A percentile compares a stretch with the other conserved stretches of the same genome.
Evolutionary conservation across 495 filamentous ascomycete genomes (phyloP).

Genomic region (Penicillium cataractarum): DNA sequence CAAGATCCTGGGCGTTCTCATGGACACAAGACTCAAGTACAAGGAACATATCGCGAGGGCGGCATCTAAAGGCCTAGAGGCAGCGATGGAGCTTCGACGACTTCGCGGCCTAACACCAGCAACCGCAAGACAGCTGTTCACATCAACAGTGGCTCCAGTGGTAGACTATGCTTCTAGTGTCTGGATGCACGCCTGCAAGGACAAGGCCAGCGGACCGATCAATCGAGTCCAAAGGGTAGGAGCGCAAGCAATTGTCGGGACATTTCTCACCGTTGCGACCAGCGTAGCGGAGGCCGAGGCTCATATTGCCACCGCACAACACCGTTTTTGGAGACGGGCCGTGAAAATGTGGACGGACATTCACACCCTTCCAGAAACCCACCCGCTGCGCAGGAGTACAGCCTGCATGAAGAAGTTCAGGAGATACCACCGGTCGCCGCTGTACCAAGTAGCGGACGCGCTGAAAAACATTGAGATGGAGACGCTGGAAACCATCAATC

Average conservation of each 20-base stretch:
- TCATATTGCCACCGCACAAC: slow-evolving; percentile 26
- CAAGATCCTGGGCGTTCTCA: too few species aligned
- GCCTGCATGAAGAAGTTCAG: slow-evolving; percentile 20
- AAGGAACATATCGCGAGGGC: slow-evolving; percentile 25
- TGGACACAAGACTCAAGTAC: slow-evolving; percentile 7
- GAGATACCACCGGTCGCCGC: slow-evolving; percentile 20
- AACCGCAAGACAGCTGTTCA: slow-evolving; percentile 23
- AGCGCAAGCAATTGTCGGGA: slow-evolving; percentile 37
- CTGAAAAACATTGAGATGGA: too few species aligned
- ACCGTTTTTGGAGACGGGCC: slow-evolving; percentile 27
- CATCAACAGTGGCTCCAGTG: slow-evolving; percentile 29
- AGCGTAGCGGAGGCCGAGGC: slow-evolving; percentile 16
- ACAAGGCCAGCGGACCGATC: slow-evolving; percentile 24
- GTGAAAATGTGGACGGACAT: slow-evolving; percentile 32
- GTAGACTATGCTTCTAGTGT: slow-evolving; percentile 40
- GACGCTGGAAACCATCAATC: too few species aligned
- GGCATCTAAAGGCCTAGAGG: slow-evolving; percentile 31
- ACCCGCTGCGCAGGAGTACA: slow-evolving; percentile 27
- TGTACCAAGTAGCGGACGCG: slow-evolving; percentile 17
- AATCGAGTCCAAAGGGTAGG: slow-evolving; percentile 24
- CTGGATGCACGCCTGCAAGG: slow-evolving; percentile 35
- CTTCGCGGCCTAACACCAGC: slow-evolving; percentile 27
- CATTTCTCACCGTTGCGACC: slow-evolving; percentile 20
- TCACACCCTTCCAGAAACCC: slow-evolving; percentile 26
- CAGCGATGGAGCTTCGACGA: slow-evolving; percentile 30